Evolutionary conservation across 2,329 filamentous ascomycete genomes (phyloP), one percentile per base, ranked within the genome.

Genomic region (Fusarium irregulare): DNA sequence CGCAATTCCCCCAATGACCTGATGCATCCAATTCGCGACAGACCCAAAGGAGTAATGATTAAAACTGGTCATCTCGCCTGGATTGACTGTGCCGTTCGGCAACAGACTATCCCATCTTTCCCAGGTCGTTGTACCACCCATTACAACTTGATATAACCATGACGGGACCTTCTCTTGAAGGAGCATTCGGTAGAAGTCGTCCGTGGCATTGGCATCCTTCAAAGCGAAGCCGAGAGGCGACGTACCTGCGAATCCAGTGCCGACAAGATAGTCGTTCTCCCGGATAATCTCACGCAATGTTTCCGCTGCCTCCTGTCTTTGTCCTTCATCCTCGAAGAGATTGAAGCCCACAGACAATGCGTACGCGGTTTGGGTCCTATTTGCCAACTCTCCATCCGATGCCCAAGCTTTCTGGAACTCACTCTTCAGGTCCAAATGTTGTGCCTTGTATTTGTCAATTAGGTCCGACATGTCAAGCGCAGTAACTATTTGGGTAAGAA

Each of bases 1-100:
- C 20, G 28, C 27, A 25, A 55, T 55, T 2, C 51, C 51, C 7
- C 40, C 20, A n/a, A 55, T 55, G 8, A 55, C 40, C 14, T 55
- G 27, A 46, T 55, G 40, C 40, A 55, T 76, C 7, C 76, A 49
- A 4, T 34, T 49, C 4, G 30, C 78, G 6, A 83, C 78, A 7
- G 78, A 76, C 0, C 81, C 80, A 18, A 82, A 78, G 0, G 81
- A 80, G 42, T 83, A 83, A 60, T 83, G 80, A 49, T 83, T 81
- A 45, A 81, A 80, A 14, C 77, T 80, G 0, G 80, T 83, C 81
- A 83, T 83, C 27, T 78, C 70, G 0, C 81, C 78, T 0, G 79
- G 76, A 54, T 83, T 83, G 40, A 83, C 76, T 1, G 60, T 73
- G 1, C 79, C 80, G 50, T 82, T 76, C 0, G 79, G 76, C 11